Base-by-base conservation (phyloP, 1,284 basidiomycete species). In the Laetiporus sulphureus region DNA sequence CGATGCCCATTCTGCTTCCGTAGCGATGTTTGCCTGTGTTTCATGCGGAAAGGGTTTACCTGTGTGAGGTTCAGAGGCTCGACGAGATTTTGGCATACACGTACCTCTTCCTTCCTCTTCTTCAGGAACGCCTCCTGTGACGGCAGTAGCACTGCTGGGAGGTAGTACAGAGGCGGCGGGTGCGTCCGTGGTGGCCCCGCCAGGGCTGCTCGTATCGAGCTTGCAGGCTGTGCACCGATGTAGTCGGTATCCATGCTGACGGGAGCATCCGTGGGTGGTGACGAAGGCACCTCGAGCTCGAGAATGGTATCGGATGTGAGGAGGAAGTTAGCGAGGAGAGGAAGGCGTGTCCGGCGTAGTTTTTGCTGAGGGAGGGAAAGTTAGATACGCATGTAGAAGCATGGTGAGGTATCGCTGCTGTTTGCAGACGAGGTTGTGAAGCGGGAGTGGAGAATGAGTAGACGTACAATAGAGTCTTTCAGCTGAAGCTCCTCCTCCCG, bases 401-500 rank as follows among this genome's bases (percentile, higher is more conserved):
- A n/a, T n/a, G n/a, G n/a, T n/a, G n/a, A n/a, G n/a, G n/a, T n/a
- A n/a, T n/a, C n/a, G n/a, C n/a, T n/a, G n/a, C n/a, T n/a, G n/a
- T n/a, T n/a, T n/a, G n/a, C n/a, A n/a, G n/a, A n/a, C n/a, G n/a
- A n/a, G n/a, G n/a, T n/a, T n/a, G n/a, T n/a, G n/a, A n/a, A n/a
- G n/a, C n/a, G n/a, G 33, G 10, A 32, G 11, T 33, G 39, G 5
- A 19, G 40, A 16, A 47, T 42, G 40, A 32, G 15, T n/a, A 38
- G 16, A 72, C 84, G 48, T 57, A 86, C 84, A 51, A 88, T 76
- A 2, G 83, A 86, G 54, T 87, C 83, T 60, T 79, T 83, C 35
- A 88, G 69, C 55, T 83, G 81, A 36, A 87, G 58, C 6, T 89
- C 85, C 58, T 88, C 84, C 61, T 88, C 85, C 60, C 78, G 85